These are phyloP conservation scores for Alnus glutinosa DNA, from an alignment of 306 rosid species.

Conservation along the genomic window DNA sequence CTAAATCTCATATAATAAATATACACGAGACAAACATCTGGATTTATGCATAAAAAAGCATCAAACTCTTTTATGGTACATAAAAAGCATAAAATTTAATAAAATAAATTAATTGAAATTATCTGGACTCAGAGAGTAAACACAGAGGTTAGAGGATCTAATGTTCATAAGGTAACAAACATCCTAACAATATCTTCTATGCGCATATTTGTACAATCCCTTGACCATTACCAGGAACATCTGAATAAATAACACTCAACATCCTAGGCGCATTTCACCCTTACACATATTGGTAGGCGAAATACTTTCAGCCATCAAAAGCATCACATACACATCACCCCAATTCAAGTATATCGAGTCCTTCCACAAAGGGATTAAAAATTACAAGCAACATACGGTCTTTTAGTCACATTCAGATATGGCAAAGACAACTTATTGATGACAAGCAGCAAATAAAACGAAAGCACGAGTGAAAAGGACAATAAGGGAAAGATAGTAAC, in stretches of 20 bases:
- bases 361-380: neutral
- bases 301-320: neutral
- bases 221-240: neutral
- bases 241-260: neutral
- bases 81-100: neutral
- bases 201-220: neutral
- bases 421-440: constrained; percentile 12
- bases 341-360: neutral
- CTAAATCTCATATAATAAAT: too few species aligned
- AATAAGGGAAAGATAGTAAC: constrained; percentile 35
- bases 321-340: neutral
- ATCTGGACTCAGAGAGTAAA: neutral
- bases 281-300: too few species aligned
- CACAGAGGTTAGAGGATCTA: neutral
- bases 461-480: constrained; percentile 1
- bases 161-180: neutral
- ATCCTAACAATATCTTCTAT: neutral
- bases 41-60: neutral
- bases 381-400: neutral
- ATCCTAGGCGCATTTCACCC: too few species aligned
- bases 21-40: neutral
- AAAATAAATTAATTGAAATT: neutral
- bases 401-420: neutral
- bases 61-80: neutral
- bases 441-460: constrained; percentile 1